phyloP scores from a whole-genome alignment of 306 rosid species.

The Quercus robur region DNA sequence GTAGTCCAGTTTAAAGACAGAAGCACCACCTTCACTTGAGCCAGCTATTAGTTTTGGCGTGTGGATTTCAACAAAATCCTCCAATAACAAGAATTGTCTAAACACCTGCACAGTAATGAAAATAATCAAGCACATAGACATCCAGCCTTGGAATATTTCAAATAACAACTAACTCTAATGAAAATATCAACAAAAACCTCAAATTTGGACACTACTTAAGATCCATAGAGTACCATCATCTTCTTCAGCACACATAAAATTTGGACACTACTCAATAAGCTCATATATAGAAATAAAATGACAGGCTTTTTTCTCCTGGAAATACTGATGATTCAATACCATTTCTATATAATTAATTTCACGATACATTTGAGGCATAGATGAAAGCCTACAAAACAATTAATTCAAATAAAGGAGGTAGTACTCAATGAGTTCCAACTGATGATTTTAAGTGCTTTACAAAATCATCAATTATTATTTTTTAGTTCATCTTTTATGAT shows the following conservation, averaged over 20 bases:
- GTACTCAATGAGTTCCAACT: not conserved
- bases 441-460: not conserved
- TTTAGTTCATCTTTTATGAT: not conserved
- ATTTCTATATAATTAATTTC: not conserved
- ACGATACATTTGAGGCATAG: not conserved
- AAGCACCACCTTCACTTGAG: constrained; percentile 95
- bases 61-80: constrained; percentile 68
- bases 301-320: not conserved
- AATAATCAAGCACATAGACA: constrained; percentile 7
- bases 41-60: constrained; percentile 84
- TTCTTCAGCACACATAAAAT: too few species aligned
- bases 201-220: not conserved
- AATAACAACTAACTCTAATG: not conserved
- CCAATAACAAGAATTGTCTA: constrained; percentile 57
- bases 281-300: not conserved
- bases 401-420: not conserved
- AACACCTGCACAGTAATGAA: constrained; percentile 49
- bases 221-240: too few species aligned
- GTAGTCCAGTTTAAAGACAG: constrained; percentile 85
- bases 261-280: not conserved
- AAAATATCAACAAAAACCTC: not conserved
- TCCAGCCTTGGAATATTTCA: not conserved
- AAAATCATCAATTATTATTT: not conserved
- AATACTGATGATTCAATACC: not conserved
- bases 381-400: not conserved